A percentile compares a stretch with the other conserved stretches of the same genome.
These are phyloP conservation scores for Plasmodium knowlesi DNA, from an alignment of 169 alveolate species.

Conservation along the genomic window DNA sequence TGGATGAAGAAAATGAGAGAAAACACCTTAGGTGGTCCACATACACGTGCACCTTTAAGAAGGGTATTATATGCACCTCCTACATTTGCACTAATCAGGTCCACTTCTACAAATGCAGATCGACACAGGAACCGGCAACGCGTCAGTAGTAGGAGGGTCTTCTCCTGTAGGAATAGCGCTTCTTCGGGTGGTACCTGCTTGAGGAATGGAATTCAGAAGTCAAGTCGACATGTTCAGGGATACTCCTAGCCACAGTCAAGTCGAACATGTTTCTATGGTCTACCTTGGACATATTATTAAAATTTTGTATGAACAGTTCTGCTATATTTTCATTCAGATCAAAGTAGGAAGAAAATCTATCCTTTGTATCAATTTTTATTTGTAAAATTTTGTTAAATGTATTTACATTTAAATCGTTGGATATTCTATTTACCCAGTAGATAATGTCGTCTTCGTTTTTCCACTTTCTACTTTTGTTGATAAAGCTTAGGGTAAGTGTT, in stretches of 20 bases:
- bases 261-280: slow-evolving; percentile 37
- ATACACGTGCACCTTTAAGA: background rate
- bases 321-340: slow-evolving; percentile 63
- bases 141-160: slow-evolving; percentile 32
- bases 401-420: slow-evolving; percentile 56
- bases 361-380: slow-evolving; percentile 50
- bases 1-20: background rate
- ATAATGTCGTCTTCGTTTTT: slow-evolving; percentile 38
- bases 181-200: slow-evolving; percentile 23
- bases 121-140: background rate
- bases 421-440: slow-evolving; percentile 57
- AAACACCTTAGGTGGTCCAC: background rate
- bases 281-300: slow-evolving; percentile 51
- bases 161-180: slow-evolving; percentile 21
- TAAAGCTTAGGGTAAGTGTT: slow-evolving; percentile 32
- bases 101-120: background rate
- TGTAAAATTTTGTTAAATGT: slow-evolving; percentile 54
- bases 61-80: background rate
- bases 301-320: slow-evolving; percentile 28
- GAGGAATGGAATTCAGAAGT: slow-evolving; percentile 3
- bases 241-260: slow-evolving; percentile 21
- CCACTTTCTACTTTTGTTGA: slow-evolving; percentile 64
- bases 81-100: background rate
- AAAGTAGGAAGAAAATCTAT: slow-evolving; percentile 49
- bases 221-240: slow-evolving; percentile 20